phyloP scores from a whole-genome alignment of 495 filamentous ascomycete genomes.

The Lasiosphaeria miniovina region DNA sequence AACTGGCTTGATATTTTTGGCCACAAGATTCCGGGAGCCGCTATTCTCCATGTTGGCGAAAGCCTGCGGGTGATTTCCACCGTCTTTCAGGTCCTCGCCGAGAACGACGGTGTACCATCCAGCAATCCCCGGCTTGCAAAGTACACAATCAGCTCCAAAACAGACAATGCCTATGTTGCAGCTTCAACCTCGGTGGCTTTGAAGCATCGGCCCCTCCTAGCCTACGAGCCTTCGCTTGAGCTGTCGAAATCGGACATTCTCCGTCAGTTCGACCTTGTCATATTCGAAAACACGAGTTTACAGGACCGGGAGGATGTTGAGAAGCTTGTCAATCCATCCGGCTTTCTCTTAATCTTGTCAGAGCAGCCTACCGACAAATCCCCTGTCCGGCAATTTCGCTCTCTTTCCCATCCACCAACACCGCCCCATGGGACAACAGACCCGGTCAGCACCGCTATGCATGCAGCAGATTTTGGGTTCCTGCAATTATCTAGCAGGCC shows the following conservation, averaged over 20 bases:
- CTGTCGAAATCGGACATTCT: not conserved
- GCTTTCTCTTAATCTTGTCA: conserved; percentile 1
- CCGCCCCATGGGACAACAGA: not conserved
- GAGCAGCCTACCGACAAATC: not conserved
- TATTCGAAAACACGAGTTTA: not conserved
- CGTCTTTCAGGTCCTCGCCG: conserved; percentile 3
- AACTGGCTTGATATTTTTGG: conserved; percentile 11
- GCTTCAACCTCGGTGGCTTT: not conserved
- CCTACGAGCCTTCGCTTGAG: not conserved
- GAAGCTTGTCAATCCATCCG: conserved; percentile 4
- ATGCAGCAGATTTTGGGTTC: not conserved
- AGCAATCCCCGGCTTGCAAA: conserved; percentile 9
- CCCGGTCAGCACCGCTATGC: not conserved
- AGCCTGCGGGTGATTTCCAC: not conserved
- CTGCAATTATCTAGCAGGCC: conserved; percentile 1
- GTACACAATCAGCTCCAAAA: conserved; percentile 8
- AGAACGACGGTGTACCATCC: not conserved
- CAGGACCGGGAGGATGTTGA: not conserved
- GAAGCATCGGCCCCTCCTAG: conserved; percentile 2
- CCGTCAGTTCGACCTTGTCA: conserved; percentile 7
- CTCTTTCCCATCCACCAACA: not conserved
- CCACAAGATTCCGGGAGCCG: conserved; percentile 14
- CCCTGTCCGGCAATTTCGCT: not conserved
- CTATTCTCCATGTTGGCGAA: conserved; percentile 14
- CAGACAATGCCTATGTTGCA: not conserved